phyloP scores from a whole-genome alignment of 352 stramenopile species.

The Globisporangium iwayamae region DNA sequence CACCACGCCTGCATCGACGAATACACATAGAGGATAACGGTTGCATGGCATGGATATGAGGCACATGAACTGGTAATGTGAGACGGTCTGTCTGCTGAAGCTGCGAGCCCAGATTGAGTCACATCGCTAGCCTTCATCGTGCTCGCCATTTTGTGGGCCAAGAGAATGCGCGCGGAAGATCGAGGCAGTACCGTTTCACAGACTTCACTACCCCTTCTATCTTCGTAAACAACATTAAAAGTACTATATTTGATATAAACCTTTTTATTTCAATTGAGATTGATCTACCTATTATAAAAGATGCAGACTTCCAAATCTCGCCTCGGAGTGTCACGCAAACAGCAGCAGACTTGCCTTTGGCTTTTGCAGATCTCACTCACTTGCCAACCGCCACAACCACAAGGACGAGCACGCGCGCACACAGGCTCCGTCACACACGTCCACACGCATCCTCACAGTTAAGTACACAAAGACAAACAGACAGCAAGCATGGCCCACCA shows the following conservation, averaged over 20 bases:
- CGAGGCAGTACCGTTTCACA: not conserved
- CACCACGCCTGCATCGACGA: not conserved
- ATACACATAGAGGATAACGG: not conserved
- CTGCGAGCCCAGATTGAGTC: too few relatives aligned
- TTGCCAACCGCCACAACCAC: not conserved
- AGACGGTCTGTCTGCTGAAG: not conserved
- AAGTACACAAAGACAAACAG: not conserved
- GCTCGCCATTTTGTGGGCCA: not conserved
- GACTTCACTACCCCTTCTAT: not conserved
- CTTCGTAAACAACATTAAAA: not conserved
- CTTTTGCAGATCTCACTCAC: not conserved
- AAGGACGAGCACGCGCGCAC: slow-evolving; percentile 1
- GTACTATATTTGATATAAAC: not conserved
- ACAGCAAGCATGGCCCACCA: not conserved
- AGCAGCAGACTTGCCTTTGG: not conserved
- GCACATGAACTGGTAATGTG: not conserved
- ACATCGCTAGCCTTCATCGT: too few relatives aligned
- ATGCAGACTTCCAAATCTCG: not conserved
- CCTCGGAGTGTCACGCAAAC: slow-evolving; percentile 2
- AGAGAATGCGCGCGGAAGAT: slow-evolving; percentile 12
- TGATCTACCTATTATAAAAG: not conserved
- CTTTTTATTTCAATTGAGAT: not conserved
- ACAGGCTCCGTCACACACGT: not conserved
- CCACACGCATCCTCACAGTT: not conserved
- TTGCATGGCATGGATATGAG: not conserved